Conservation (phyloP, 2,329 filamentous ascomycete genomes). For the Grosmannia penicillata region DNA sequence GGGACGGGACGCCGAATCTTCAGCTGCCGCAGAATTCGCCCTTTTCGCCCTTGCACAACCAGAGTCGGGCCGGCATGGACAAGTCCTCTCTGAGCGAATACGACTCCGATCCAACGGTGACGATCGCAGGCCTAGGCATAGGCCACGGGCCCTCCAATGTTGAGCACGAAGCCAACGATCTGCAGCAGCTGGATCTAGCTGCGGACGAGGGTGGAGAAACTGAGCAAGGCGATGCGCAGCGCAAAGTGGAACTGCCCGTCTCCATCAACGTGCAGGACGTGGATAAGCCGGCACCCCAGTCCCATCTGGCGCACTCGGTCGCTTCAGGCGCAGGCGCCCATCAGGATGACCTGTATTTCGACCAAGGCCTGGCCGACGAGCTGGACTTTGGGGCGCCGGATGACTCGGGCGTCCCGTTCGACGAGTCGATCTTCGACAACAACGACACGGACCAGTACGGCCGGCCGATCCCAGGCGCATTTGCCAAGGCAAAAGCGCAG, state of each 20-base stretch:
- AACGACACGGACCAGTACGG: slow-evolving; percentile 50
- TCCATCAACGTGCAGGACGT: too few species aligned
- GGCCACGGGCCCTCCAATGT: too few species aligned
- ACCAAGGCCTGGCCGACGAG: slow-evolving; percentile 32
- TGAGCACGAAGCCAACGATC: background rate
- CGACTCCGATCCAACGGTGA: slow-evolving; percentile 4
- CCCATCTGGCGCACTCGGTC: too few species aligned
- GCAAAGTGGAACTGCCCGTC: too few species aligned
- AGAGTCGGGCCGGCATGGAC: background rate
- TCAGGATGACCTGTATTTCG: slow-evolving; percentile 53
- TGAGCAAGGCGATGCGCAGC: too few species aligned
- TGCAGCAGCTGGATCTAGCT: background rate
- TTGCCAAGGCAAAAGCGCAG: slow-evolving; percentile 35
- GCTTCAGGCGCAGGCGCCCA: slow-evolving; percentile 6
- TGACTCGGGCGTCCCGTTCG: slow-evolving; percentile 44
- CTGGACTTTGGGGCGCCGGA: slow-evolving; percentile 32
- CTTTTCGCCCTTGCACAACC: background rate
- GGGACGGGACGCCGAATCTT: slow-evolving; percentile 24
- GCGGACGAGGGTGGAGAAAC: too few species aligned
- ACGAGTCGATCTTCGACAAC: slow-evolving; percentile 60
- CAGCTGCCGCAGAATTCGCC: slow-evolving; percentile 10
- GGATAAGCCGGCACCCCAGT: too few species aligned
- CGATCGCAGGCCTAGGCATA: slow-evolving; percentile 3
- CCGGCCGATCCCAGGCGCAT: slow-evolving; percentile 42
- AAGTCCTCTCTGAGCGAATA: too few species aligned